Percentiles rank a stretch among this genome's conserved stretches.
Conservation (phyloP, 2,329 filamentous ascomycete species). For the Onygenales sp. region DNA sequence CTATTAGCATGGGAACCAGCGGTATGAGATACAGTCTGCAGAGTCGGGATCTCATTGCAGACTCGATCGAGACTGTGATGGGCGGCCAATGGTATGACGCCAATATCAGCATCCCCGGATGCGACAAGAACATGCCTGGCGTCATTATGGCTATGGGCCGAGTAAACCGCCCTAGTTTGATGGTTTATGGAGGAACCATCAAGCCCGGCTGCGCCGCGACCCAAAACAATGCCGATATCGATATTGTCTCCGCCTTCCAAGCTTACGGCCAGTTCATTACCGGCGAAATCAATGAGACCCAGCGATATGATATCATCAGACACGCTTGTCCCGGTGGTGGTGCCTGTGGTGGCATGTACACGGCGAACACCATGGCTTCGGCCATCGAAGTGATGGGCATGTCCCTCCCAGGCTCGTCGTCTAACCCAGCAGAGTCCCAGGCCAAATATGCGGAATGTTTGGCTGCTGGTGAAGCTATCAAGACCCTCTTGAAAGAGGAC, state of each 20-base stretch:
- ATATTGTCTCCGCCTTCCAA: slow-evolving; percentile 97
- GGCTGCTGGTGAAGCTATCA: slow-evolving; percentile 62
- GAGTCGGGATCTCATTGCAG: slow-evolving; percentile 91
- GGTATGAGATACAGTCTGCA: slow-evolving; percentile 96
- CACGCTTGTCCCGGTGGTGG: slow-evolving; percentile 79
- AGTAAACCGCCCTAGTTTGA: slow-evolving; percentile 86
- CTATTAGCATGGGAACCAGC: slow-evolving; percentile 94
- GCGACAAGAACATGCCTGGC: slow-evolving; percentile 99
- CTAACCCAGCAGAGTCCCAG: slow-evolving; percentile 64
- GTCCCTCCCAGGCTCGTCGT: slow-evolving; percentile 74
- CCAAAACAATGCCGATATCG: slow-evolving; percentile 66
- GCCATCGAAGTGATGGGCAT: slow-evolving; percentile 66
- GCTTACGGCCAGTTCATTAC: slow-evolving; percentile 91
- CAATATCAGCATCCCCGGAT: slow-evolving; percentile 92
- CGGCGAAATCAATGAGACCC: slow-evolving; percentile 80
- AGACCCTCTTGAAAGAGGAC: slow-evolving; percentile 63
- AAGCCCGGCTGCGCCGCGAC: slow-evolving; percentile 74
- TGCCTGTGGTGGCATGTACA: slow-evolving; percentile 82
- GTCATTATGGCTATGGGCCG: slow-evolving; percentile 89
- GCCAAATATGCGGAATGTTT: slow-evolving; percentile 66
- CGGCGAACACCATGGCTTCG: slow-evolving; percentile 67
- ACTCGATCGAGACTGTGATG: slow-evolving; percentile 99
- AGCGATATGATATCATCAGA: slow-evolving; percentile 89
- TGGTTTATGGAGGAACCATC: slow-evolving; percentile 97
- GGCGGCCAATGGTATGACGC: slow-evolving; percentile 97